phyloP scores from a whole-genome alignment of 73 alveolate genomes.

The Tetrahymena borealis region DNA sequence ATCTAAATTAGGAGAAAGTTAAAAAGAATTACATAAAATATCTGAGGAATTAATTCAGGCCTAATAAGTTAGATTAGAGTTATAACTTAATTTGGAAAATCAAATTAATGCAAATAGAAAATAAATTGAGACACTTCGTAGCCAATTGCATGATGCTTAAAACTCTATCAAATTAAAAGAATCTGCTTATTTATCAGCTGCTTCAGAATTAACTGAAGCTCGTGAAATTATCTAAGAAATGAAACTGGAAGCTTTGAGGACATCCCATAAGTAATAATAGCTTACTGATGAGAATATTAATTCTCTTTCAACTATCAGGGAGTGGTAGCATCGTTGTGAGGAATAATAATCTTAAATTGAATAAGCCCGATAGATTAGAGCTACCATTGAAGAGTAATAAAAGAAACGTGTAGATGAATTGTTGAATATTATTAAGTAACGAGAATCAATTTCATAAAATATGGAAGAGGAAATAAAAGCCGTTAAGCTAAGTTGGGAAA shows the following conservation, averaged over 20 bases:
- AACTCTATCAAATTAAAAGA: neutral
- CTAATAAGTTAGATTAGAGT: neutral
- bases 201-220: neutral
- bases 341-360: neutral
- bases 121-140: neutral
- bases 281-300: neutral
- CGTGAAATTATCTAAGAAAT: neutral
- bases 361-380: neutral
- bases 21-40: neutral
- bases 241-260: neutral
- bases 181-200: neutral
- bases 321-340: neutral
- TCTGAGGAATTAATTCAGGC: neutral
- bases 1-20: neutral
- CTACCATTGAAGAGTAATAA: neutral
- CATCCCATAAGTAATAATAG: neutral
- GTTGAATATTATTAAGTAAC: neutral
- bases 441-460: neutral
- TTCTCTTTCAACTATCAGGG: neutral
- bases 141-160: neutral
- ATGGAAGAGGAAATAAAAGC: neutral
- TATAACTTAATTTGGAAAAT: neutral
- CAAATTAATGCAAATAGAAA: neutral
- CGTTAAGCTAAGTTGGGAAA: neutral
- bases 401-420: neutral